These are phyloP conservation scores for Eucalyptus polyanthemos DNA, from an alignment of 345 rosid species.

Conservation along the genomic window DNA sequence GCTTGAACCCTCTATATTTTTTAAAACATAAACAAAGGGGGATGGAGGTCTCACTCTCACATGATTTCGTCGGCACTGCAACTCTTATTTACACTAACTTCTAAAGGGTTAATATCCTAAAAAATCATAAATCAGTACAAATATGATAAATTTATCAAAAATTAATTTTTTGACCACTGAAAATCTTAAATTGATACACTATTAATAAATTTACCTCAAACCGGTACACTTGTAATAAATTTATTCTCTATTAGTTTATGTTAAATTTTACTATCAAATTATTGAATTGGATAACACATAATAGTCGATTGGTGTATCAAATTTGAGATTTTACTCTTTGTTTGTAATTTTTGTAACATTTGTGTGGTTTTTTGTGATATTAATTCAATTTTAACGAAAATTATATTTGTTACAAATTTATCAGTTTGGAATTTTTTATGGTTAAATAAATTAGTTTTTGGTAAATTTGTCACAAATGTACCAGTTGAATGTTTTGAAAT, in stretches of 20 bases:
- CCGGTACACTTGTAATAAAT: fast-evolving
- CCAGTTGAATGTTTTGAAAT: too few relatives aligned
- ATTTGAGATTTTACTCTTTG: too few relatives aligned
- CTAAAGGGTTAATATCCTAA: neutral
- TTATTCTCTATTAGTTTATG: too few relatives aligned
- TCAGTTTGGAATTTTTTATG: fast-evolving
- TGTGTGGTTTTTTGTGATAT: too few relatives aligned
- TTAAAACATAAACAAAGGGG: neutral
- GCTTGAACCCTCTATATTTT: neutral
- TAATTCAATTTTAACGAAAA: too few relatives aligned
- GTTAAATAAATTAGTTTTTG: fast-evolving
- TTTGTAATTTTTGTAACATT: too few relatives aligned
- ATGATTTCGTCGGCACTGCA: neutral
- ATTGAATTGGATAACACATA: fast-evolving
- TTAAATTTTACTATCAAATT: too few relatives aligned
- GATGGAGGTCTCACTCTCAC: neutral
- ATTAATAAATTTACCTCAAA: fast-evolving
- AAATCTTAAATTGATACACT: fast-evolving
- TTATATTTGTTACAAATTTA: too few relatives aligned
- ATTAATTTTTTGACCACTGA: fast-evolving
- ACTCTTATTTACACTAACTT: neutral
- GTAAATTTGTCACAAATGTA: fast-evolving
- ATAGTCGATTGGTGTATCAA: fast-evolving
- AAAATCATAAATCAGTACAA: fast-evolving
- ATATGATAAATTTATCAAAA: too few relatives aligned